phyloP scores from a whole-genome alignment of 2,329 filamentous ascomycete species.

The Penicillium hordei region DNA sequence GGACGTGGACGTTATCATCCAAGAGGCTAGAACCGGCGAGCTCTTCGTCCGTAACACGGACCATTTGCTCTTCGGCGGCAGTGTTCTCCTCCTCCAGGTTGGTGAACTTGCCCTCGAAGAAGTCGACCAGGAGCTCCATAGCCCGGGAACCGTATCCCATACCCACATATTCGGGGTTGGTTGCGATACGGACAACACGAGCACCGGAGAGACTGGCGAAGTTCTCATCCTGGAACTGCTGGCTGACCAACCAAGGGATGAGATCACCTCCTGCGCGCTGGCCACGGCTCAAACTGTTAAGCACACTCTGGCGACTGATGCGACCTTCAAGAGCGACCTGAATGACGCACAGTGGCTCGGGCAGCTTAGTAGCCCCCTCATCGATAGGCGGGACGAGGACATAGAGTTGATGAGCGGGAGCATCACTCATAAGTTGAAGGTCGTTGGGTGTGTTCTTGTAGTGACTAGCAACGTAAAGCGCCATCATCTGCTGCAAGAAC shows the following conservation, averaged over 20 bases:
- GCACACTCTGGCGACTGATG: constrained; percentile 88
- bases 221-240: constrained; percentile 97
- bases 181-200: constrained; percentile 88
- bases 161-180: constrained; percentile 85
- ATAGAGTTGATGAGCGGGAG: constrained; percentile 92
- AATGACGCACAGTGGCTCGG: constrained; percentile 91
- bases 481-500: constrained; percentile 97
- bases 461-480: constrained; percentile 92
- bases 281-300: constrained; percentile 85
- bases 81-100: constrained; percentile 72
- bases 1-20: constrained; percentile 83
- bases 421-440: constrained; percentile 97
- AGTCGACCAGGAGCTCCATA: constrained; percentile 81
- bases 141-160: constrained; percentile 95
- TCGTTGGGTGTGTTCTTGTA: constrained; percentile 99
- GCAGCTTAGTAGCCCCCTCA: constrained; percentile 73
- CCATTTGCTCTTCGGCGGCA: constrained; percentile 58
- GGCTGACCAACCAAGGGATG: constrained; percentile 95
- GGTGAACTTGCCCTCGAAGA: constrained; percentile 91
- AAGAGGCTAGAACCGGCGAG: constrained; percentile 73
- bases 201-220: constrained; percentile 93
- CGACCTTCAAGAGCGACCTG: constrained; percentile 93
- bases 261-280: constrained; percentile 87
- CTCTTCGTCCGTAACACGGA: constrained; percentile 78
- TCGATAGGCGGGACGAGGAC: constrained; percentile 85